A percentile compares a stretch with the other conserved stretches of the same genome.
These are phyloP conservation scores for Manihot esculenta DNA, from an alignment of 441 rosid species.

Conservation along the genomic window DNA sequence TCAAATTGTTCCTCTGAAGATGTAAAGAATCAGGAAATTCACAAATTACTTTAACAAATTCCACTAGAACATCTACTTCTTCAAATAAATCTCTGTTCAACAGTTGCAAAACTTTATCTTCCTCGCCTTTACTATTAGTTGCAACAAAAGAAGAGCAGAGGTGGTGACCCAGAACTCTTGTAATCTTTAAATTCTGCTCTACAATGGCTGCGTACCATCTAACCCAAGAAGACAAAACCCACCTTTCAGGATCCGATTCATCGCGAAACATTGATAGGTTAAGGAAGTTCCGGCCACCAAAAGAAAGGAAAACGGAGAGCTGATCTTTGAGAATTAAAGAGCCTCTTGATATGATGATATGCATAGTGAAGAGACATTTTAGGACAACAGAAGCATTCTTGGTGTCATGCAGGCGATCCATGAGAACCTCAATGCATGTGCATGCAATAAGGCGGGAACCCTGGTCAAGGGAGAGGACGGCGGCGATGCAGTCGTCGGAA, in stretches of 20 bases:
- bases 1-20: slow-evolving; percentile 47
- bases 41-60: slow-evolving; percentile 39
- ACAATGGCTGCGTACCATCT: slow-evolving; percentile 62
- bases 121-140: background rate
- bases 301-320: slow-evolving; percentile 41
- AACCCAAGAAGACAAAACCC: slow-evolving; percentile 59
- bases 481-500: slow-evolving; percentile 29
- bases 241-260: slow-evolving; percentile 31
- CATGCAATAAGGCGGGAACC: slow-evolving; percentile 34
- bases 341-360: slow-evolving; percentile 37
- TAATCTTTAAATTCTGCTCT: slow-evolving; percentile 42
- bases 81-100: slow-evolving; percentile 32
- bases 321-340: slow-evolving; percentile 41
- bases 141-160: slow-evolving; percentile 20
- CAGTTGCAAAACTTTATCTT: slow-evolving; percentile 13
- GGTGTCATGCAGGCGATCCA: slow-evolving; percentile 49
- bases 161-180: slow-evolving; percentile 38
- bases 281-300: slow-evolving; percentile 44
- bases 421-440: slow-evolving; percentile 37
- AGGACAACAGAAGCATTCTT: slow-evolving; percentile 49
- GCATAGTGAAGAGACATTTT: slow-evolving; percentile 58
- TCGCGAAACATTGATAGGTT: slow-evolving; percentile 51
- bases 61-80: slow-evolving; percentile 44
- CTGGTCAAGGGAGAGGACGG: slow-evolving; percentile 34
- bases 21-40: slow-evolving; percentile 48